Percentiles rank a stretch among this genome's conserved stretches.
Conservation (phyloP, 352 stramenopile genomes). For the Pythium oligandrum region DNA sequence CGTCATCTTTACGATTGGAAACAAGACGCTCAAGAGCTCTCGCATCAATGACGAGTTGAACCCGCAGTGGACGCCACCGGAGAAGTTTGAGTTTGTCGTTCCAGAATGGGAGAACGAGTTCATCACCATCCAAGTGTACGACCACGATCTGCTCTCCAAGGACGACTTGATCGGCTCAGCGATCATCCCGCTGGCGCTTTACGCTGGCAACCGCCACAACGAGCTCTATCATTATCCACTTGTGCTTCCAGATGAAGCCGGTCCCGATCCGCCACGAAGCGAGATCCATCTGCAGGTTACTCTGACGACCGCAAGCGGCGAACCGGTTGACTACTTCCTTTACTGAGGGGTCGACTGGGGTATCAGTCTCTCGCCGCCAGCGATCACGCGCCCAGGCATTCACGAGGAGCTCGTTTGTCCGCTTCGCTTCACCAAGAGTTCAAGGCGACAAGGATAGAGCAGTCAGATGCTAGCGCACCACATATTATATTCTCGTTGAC, state of each 20-base stretch:
- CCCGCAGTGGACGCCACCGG: slow-evolving; percentile 58
- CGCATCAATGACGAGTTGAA: slow-evolving; percentile 61
- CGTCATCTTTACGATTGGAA: slow-evolving; percentile 54
- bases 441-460: too few relatives aligned
- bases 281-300: slow-evolving; percentile 66
- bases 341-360: too few relatives aligned
- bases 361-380: too few relatives aligned
- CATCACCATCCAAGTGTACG: slow-evolving; percentile 60
- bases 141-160: slow-evolving; percentile 61
- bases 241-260: slow-evolving; percentile 53
- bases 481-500: too few relatives aligned
- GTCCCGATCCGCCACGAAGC: slow-evolving; percentile 36
- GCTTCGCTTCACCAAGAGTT: too few relatives aligned
- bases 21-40: slow-evolving; percentile 55
- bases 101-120: slow-evolving; percentile 59
- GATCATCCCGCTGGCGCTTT: slow-evolving; percentile 59
- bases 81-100: slow-evolving; percentile 73
- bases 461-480: too few relatives aligned
- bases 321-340: slow-evolving; percentile 27
- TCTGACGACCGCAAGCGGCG: slow-evolving; percentile 42
- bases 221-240: slow-evolving; percentile 71
- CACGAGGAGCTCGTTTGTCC: too few relatives aligned
- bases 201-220: slow-evolving; percentile 44
- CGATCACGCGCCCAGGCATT: too few relatives aligned
- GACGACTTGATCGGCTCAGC: slow-evolving; percentile 75